A percentile compares a stretch with the other conserved stretches of the same genome.
Evolutionary conservation across 2,329 filamentous ascomycete species (phyloP).

Genomic region (Thielaviopsis populi): DNA sequence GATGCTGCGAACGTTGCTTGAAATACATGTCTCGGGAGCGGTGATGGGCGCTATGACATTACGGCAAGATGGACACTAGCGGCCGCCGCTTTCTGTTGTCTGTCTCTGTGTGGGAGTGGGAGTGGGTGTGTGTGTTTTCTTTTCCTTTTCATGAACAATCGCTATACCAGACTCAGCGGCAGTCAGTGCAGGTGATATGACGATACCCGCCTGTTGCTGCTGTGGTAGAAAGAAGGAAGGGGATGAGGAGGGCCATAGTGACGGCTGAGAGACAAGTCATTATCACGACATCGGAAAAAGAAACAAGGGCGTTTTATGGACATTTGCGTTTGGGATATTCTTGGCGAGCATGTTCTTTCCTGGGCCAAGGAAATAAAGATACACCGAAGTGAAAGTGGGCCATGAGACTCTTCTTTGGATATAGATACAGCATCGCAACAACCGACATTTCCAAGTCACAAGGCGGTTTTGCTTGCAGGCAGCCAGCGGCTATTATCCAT

Average conservation of each 20-base stretch:
- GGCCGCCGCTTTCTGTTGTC: too few species aligned
- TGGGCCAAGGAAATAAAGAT: not conserved
- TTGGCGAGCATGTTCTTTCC: not conserved
- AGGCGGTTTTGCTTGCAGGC: not conserved
- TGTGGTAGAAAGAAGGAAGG: not conserved
- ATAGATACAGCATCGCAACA: not conserved
- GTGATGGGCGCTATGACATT: not conserved
- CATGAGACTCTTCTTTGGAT: not conserved
- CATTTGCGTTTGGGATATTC: not conserved
- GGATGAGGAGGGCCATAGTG: not conserved
- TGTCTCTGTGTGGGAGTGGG: too few species aligned
- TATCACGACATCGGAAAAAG: not conserved
- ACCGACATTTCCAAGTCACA: not conserved
- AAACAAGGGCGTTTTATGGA: not conserved
- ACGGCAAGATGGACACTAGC: too few species aligned
- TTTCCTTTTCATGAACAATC: not conserved
- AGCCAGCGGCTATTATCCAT: not conserved
- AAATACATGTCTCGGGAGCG: not conserved
- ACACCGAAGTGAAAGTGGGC: not conserved
- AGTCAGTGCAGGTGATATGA: not conserved
- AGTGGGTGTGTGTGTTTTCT: not conserved
- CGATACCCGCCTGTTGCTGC: not conserved
- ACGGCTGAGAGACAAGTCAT: not conserved
- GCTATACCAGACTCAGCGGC: not conserved
- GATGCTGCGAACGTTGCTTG: not conserved